Conservation (phyloP, 140 eudicot species). For the Ambrosia hybrid region DNA sequence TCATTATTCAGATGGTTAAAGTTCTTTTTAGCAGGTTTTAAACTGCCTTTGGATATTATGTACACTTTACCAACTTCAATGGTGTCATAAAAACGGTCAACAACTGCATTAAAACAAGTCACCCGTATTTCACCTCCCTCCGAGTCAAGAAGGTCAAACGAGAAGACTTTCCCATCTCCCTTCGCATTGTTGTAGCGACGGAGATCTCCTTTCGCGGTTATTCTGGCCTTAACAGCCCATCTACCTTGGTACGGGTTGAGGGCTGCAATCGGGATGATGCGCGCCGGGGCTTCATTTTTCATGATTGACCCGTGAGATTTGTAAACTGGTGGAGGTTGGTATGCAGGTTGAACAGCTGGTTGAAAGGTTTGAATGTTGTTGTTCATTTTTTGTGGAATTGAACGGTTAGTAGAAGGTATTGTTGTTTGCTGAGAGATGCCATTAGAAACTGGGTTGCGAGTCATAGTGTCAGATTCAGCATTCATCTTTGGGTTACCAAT, state of each 20-base stretch:
- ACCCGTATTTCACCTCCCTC: conserved; percentile 97
- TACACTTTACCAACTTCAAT: conserved; percentile 83
- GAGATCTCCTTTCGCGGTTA: conserved; percentile 90
- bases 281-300: conserved; percentile 97
- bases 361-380: conserved; percentile 49
- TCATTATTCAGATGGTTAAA: conserved; percentile 90
- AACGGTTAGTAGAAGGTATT: conserved; percentile 22
- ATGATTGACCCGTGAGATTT: conserved; percentile 81
- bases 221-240: conserved; percentile 98
- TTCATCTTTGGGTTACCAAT: conserved; percentile 67
- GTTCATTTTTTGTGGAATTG: conserved; percentile 28
- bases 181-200: conserved; percentile 86
- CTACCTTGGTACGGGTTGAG: conserved; percentile 98
- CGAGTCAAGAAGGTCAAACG: conserved; percentile 92
- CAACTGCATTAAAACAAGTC: conserved; percentile 91
- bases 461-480: conserved; percentile 42
- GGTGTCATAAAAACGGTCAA: conserved; percentile 73
- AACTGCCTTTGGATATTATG: conserved; percentile 84
- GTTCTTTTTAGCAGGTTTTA: conserved; percentile 87
- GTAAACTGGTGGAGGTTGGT: conserved; percentile 93
- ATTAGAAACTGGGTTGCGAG: conserved; percentile 42
- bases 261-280: conserved; percentile 83
- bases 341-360: conserved; percentile 90
- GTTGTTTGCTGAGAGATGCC: conserved; percentile 33
- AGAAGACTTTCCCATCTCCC: conserved; percentile 96